A percentile compares a stretch with the other conserved stretches of the same genome.
These are phyloP conservation scores for Rhodotorula sphaerocarpa DNA, from an alignment of 768 basidiomycete genomes.

Conservation along the genomic window DNA sequence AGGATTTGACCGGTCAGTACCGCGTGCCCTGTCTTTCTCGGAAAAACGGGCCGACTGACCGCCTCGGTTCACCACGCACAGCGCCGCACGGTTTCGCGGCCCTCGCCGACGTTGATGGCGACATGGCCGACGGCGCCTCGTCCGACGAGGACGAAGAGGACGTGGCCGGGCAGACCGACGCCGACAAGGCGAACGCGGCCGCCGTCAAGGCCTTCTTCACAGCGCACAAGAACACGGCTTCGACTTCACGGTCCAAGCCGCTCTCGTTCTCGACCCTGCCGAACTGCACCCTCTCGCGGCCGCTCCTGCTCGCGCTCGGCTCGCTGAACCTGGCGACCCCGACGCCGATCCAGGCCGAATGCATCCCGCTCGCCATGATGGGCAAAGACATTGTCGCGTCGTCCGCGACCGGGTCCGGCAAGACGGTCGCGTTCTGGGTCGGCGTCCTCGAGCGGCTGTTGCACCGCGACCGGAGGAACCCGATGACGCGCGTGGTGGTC, in stretches of 20 bases:
- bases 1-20: slow-evolving; percentile 39
- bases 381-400: slow-evolving; percentile 94
- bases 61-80: slow-evolving; percentile 30
- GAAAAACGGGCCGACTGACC: no score
- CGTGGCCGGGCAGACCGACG: slow-evolving; percentile 40
- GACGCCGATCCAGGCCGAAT: slow-evolving; percentile 89
- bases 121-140: slow-evolving; percentile 42
- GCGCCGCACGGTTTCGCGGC: slow-evolving; percentile 41
- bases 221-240: slow-evolving; percentile 31
- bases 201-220: slow-evolving; percentile 35
- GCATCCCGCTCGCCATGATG: slow-evolving; percentile 84
- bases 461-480: slow-evolving; percentile 82
- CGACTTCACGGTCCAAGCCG: slow-evolving; percentile 40
- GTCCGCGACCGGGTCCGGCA: slow-evolving; percentile 94
- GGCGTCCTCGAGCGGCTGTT: slow-evolving; percentile 84
- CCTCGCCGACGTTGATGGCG: slow-evolving; percentile 46
- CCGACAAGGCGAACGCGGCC: slow-evolving; percentile 37
- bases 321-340: slow-evolving; percentile 68
- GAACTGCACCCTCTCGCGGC: slow-evolving; percentile 75
- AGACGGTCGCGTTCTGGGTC: slow-evolving; percentile 94
- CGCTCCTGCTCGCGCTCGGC: slow-evolving; percentile 81
- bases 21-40: slow-evolving; percentile 39
- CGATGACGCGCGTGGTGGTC: slow-evolving; percentile 79
- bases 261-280: slow-evolving; percentile 50
- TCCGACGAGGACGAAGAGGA: slow-evolving; percentile 39